These are phyloP conservation scores for Ganoderma lucidum DNA, from an alignment of 1,284 basidiomycete genomes.

Conservation along the genomic window DNA sequence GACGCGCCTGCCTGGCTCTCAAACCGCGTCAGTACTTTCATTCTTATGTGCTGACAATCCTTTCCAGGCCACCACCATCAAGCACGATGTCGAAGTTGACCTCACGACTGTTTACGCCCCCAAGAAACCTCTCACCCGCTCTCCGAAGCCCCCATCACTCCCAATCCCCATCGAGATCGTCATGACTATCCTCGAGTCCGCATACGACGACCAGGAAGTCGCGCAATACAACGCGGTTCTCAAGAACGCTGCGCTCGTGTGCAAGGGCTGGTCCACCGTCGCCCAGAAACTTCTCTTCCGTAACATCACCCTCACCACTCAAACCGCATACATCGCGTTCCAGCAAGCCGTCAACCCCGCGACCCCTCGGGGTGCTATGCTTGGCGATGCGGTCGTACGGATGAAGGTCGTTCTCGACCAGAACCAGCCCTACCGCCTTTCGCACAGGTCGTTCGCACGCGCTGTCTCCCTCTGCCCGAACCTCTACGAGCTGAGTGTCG, in stretches of 20 bases:
- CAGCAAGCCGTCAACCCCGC: conserved; percentile 54
- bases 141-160: conserved; percentile 25
- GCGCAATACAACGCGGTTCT: conserved; percentile 53
- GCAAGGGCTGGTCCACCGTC: conserved; percentile 65
- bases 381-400: conserved; percentile 59
- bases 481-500: conserved; percentile 60
- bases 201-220: conserved; percentile 51
- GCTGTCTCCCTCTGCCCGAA: conserved; percentile 67
- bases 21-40: neutral
- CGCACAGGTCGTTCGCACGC: conserved; percentile 61
- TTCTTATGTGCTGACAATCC: neutral
- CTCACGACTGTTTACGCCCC: conserved; percentile 35
- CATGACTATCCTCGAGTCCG: conserved; percentile 65
- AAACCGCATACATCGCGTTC: conserved; percentile 63
- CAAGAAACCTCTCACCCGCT: conserved; percentile 28
- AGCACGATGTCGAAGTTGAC: conserved; percentile 26
- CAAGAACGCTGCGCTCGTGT: conserved; percentile 64
- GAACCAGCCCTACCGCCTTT: conserved; percentile 67
- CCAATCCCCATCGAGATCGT: conserved; percentile 68
- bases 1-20: neutral
- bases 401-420: conserved; percentile 67
- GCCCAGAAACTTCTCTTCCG: conserved; percentile 72
- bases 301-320: conserved; percentile 59
- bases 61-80: conserved; percentile 21
- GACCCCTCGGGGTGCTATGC: conserved; percentile 54